A percentile compares a stretch with the other conserved stretches of the same genome.
These are phyloP conservation scores for Calonectria multiphialidica DNA, from an alignment of 2,329 filamentous ascomycete genomes.

Conservation along the genomic window DNA sequence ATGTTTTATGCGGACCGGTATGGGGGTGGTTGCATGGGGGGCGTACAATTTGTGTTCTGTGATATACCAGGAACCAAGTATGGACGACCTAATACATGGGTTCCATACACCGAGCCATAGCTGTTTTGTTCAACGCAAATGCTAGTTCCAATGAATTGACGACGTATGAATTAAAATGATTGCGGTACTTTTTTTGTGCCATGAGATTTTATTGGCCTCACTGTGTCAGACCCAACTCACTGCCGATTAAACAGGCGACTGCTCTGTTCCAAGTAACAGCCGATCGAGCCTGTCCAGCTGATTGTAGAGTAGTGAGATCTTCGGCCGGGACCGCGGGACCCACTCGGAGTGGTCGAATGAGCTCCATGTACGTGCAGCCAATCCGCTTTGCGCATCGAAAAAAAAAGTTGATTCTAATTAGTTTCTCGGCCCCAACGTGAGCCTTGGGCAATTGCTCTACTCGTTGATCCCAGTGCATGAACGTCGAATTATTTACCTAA, in stretches of 20 bases:
- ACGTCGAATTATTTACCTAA: constrained; percentile 6
- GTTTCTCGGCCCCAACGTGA: constrained; percentile 10
- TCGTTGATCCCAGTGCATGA: constrained; percentile 5
- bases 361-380: not conserved
- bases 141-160: constrained; percentile 5
- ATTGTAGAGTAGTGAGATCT: not conserved
- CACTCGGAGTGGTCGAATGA: not conserved
- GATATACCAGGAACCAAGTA: constrained; percentile 1
- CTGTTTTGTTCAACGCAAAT: not conserved
- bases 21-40: not conserved
- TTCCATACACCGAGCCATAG: not conserved
- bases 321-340: not conserved
- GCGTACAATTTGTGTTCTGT: constrained; percentile 3
- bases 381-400: constrained; percentile 10
- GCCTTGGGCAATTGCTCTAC: constrained; percentile 5
- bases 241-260: not conserved
- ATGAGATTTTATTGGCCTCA: not conserved
- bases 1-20: not conserved
- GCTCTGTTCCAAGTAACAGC: too few relatives aligned
- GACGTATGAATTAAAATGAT: not conserved
- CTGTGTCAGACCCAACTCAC: too few relatives aligned
- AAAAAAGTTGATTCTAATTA: constrained; percentile 22
- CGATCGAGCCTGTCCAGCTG: not conserved
- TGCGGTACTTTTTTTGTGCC: not conserved
- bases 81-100: constrained; percentile 6